These are phyloP conservation scores for Fusarium kyushuense DNA, from an alignment of 2,329 filamentous ascomycete species.

Conservation along the genomic window DNA sequence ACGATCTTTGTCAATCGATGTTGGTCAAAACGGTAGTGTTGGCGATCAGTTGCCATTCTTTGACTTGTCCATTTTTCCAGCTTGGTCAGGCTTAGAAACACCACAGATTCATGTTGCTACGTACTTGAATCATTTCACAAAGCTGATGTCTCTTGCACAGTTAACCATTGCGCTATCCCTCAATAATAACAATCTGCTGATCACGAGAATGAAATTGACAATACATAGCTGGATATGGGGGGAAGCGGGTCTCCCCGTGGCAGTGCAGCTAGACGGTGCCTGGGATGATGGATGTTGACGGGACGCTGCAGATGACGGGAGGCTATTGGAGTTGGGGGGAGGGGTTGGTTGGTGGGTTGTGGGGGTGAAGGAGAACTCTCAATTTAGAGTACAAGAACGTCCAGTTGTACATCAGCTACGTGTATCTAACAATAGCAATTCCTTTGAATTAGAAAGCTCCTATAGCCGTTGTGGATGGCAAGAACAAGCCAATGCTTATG, in stretches of 20 bases:
- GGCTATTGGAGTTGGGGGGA: slow-evolving; percentile 9
- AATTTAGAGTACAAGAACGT: background rate
- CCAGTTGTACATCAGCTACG: slow-evolving; percentile 1
- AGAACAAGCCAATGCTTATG: slow-evolving; percentile 2
- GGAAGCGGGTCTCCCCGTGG: slow-evolving; percentile 36
- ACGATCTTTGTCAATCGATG: slow-evolving; percentile 34
- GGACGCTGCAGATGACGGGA: slow-evolving; percentile 18
- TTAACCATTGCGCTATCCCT: background rate
- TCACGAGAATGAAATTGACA: slow-evolving; percentile 23
- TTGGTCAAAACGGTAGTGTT: slow-evolving; percentile 23
- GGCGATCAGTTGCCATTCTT: slow-evolving; percentile 31
- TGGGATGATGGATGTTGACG: slow-evolving; percentile 31
- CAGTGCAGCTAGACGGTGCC: slow-evolving; percentile 32
- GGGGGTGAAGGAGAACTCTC: background rate
- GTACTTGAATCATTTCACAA: background rate
- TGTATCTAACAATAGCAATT: slow-evolving; percentile 10
- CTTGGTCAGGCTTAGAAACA: slow-evolving; percentile 15
- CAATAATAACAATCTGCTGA: background rate
- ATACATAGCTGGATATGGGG: slow-evolving; percentile 11
- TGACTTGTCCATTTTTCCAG: slow-evolving; percentile 4
- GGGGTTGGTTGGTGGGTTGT: too few relatives aligned
- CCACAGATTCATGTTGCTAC: slow-evolving; percentile 2
- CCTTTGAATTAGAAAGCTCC: slow-evolving; percentile 1
- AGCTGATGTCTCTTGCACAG: background rate
- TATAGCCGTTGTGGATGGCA: slow-evolving; percentile 4